Base-by-base conservation (phyloP, 805 yeast species). In the Pichia deserticola region DNA sequence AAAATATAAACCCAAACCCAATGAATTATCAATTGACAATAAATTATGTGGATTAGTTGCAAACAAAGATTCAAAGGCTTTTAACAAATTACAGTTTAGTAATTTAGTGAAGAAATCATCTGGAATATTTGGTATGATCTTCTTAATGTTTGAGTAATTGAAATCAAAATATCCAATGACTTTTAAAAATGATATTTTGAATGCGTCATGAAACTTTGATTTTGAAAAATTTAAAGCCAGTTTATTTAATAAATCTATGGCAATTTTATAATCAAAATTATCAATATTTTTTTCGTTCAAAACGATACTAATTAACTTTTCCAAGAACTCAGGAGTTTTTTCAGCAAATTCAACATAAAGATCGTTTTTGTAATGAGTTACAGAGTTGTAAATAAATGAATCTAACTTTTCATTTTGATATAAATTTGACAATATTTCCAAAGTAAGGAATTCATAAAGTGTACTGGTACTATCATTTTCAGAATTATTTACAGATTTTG, bases 381-480 rank as follows among this genome's bases (percentile, higher is more conserved):
- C 46, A 50, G 68, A 64, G 5, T 61, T 56, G 0, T 41, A 47
- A 28, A 66, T 49, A 41, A 64, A 59, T 1, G 36, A 42, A 5
- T 50, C 43, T 3, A 61, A 45, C 8, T 60, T 51, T 9, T 54
- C 52, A 11, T 53, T 48, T 4, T 57, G 49, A 54, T 66, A 76
- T 8, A 77, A 51, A 33, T 63, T 64, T 1, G 52, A 11, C 0
- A 73, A 54, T 28, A 71, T 68, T 1, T 66, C 67, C 6, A 63
- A 58, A 5, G 64, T 69, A 7, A 75, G 41, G 36, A 75, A 61
- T 49, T 57, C 59, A 54, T 60, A 68, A 11, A 65, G 40, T 7
- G 61, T 27, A 9, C 51, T 30, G 7, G 38, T 25, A 20, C 8
- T 20, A 28, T 25, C 28, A 28, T 4, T 33, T 28, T 29, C 27